Evolutionary conservation across 306 rosid genomes (phyloP), one percentile per base, ranked within the genome.

Genomic region (Canavalia gladiata): DNA sequence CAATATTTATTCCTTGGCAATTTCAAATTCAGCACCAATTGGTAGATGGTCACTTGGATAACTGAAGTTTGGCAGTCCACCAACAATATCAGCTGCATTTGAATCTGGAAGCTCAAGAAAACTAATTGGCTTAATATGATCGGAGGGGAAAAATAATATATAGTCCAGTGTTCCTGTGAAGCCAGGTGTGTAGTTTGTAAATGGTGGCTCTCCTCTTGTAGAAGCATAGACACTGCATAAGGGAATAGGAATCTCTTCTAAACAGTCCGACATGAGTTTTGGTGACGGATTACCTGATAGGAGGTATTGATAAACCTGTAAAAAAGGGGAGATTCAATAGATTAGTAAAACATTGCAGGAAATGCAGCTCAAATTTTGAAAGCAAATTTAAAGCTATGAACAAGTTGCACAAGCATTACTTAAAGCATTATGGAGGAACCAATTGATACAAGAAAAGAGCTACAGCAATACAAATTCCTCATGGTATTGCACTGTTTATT

Each of bases 21-120:
- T 87, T 85, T 91, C 95, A 75, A 95, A 95, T 47, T 88, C 93
- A 49, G 91, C 94, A 64, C 94, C 97, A 69, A 93, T 87, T n/a
- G 97, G 99, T 71, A 95, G 91, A 75, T 91, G 97, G 82, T 95
- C 99, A 54, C 99, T 95, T 2, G 97, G 97, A 81, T 93, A 83
- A 72, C 86, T 87, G 13, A 59, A 76, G 81, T 93, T 93, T 62
- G 99, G 99, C 37, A 95, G 84, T 72, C 99, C 97, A 35, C 95
- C 97, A 68, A 4, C 83, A 86, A 95, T 81, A 80, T 91, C 94
- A n/a, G 84, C 75, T 0, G 94, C 85, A 34, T 85, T 79, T 0
- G 89, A 84, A 52, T 84, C 91, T 1, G 97, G 97, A 84, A 93
- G 94, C 83, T 92, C 95, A 57, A 95, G 97, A 64, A 89, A 83